Evolutionary conservation across 768 basidiomycete genomes (phyloP).

Genomic region (Serendipita indica): DNA sequence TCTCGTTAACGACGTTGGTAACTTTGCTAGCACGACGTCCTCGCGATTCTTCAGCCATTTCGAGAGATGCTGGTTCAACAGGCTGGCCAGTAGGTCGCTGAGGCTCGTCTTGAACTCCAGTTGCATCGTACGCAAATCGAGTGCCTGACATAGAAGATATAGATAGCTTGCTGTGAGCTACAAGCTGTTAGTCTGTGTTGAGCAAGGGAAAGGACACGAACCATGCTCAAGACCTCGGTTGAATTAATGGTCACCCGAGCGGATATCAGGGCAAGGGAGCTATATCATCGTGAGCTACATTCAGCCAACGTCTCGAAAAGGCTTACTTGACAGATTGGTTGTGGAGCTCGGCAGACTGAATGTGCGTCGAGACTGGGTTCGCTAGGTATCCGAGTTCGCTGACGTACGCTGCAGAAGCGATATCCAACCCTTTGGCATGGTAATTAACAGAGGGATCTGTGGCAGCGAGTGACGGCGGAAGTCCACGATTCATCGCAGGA

Average conservation of each 20-base stretch:
- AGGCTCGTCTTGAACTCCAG: slow-evolving; percentile 43
- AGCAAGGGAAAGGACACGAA: slow-evolving; percentile 45
- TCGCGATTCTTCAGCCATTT: slow-evolving; percentile 16
- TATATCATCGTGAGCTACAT: slow-evolving; percentile 21
- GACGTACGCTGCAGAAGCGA: slow-evolving; percentile 67
- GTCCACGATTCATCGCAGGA: slow-evolving; percentile 68
- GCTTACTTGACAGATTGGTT: slow-evolving; percentile 81
- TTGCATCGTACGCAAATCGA: slow-evolving; percentile 69
- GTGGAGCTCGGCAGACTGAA: slow-evolving; percentile 83
- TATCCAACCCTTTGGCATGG: slow-evolving; percentile 73
- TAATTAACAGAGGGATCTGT: slow-evolving; percentile 72
- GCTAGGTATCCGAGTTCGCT: slow-evolving; percentile 71
- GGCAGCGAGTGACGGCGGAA: slow-evolving; percentile 66
- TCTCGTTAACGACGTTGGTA: slow-evolving; percentile 30
- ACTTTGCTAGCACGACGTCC: slow-evolving; percentile 28
- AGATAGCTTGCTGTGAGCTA: background rate
- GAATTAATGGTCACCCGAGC: slow-evolving; percentile 66
- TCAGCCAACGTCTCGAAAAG: background rate
- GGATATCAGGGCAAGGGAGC: slow-evolving; percentile 72
- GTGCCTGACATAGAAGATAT: slow-evolving; percentile 26
- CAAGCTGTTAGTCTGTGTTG: background rate
- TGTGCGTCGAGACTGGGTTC: slow-evolving; percentile 69
- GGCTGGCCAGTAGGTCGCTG: slow-evolving; percentile 32
- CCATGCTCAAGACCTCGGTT: slow-evolving; percentile 58
- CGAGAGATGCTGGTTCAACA: slow-evolving; percentile 33